Conservation (phyloP, 2,329 filamentous ascomycete species). For the Phialophora expanda region DNA sequence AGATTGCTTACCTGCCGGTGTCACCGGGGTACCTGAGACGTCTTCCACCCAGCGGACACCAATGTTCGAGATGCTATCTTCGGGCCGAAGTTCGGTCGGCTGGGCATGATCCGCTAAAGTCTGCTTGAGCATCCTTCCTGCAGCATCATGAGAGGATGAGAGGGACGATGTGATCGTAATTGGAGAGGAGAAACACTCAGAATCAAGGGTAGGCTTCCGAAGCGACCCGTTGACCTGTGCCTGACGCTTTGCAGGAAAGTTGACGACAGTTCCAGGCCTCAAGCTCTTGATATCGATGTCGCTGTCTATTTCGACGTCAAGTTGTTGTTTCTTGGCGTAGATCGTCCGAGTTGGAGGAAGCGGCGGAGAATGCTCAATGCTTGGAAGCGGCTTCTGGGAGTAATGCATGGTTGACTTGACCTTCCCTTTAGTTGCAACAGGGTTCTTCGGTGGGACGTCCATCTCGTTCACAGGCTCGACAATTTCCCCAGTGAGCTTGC, state of each 20-base stretch:
- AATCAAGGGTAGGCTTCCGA: neutral
- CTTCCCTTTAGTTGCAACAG: slow-evolving; percentile 2
- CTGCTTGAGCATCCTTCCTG: slow-evolving; percentile 18
- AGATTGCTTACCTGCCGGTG: slow-evolving; percentile 4
- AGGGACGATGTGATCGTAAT: neutral
- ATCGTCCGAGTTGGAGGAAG: neutral
- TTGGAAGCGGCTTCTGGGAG: slow-evolving; percentile 22
- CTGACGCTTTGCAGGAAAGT: slow-evolving; percentile 7
- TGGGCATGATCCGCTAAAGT: slow-evolving; percentile 1
- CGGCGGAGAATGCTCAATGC: slow-evolving; percentile 26
- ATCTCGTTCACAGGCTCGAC: neutral
- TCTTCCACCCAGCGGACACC: neutral
- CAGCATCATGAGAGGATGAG: slow-evolving; percentile 3
- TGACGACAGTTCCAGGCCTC: slow-evolving; percentile 9
- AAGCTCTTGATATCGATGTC: slow-evolving; percentile 16
- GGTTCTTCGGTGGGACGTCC: neutral
- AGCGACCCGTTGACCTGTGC: neutral
- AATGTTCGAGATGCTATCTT: slow-evolving; percentile 21
- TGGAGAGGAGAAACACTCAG: neutral
- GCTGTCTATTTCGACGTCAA: neutral
- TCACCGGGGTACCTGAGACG: neutral
- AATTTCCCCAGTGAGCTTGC: neutral
- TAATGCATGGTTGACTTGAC: slow-evolving; percentile 8
- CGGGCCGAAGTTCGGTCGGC: slow-evolving; percentile 14
- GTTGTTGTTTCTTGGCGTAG: neutral